Conservation (phyloP, 768 basidiomycete species). For the Rhizopogon vesiculosus region DNA sequence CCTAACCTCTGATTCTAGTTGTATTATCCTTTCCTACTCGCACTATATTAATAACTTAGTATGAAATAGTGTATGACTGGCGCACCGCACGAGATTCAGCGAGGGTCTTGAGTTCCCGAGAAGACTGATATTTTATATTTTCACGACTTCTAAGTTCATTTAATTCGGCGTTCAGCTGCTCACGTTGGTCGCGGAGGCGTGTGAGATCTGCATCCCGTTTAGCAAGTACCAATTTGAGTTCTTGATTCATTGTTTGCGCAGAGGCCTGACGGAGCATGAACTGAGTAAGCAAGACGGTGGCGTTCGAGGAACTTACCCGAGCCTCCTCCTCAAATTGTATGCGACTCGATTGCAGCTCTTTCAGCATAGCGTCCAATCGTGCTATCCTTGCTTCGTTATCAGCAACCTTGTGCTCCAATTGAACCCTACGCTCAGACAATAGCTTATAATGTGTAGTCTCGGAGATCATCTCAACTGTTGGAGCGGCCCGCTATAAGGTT, state of each 20-base stretch:
- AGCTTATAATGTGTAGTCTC: conserved; percentile 52
- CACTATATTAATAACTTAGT: conserved; percentile 7
- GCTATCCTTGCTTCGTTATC: conserved; percentile 35
- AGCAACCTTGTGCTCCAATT: conserved; percentile 36
- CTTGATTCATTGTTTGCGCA: conserved; percentile 51
- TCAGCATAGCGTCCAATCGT: conserved; percentile 41
- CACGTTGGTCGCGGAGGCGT: conserved; percentile 69
- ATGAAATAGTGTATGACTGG: neutral
- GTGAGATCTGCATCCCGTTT: conserved; percentile 65
- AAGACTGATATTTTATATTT: conserved; percentile 47
- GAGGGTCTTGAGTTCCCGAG: conserved; percentile 62
- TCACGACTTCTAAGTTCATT: conserved; percentile 68
- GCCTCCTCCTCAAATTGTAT: conserved; percentile 43
- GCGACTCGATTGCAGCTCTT: conserved; percentile 32
- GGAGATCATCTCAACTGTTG: conserved; percentile 40
- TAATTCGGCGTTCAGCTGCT: conserved; percentile 60
- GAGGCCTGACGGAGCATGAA: conserved; percentile 24
- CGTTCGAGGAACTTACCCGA: conserved; percentile 32
- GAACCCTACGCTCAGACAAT: conserved; percentile 50
- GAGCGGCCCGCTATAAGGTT: conserved; percentile 7
- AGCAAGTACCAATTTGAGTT: conserved; percentile 53
- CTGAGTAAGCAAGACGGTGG: conserved; percentile 9
- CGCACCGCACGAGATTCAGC: conserved; percentile 56
- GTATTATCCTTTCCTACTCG: conserved; percentile 66
- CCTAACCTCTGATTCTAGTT: conserved; percentile 66